Base-by-base conservation (phyloP, 768 basidiomycete genomes). In the Trametes punicea region DNA sequence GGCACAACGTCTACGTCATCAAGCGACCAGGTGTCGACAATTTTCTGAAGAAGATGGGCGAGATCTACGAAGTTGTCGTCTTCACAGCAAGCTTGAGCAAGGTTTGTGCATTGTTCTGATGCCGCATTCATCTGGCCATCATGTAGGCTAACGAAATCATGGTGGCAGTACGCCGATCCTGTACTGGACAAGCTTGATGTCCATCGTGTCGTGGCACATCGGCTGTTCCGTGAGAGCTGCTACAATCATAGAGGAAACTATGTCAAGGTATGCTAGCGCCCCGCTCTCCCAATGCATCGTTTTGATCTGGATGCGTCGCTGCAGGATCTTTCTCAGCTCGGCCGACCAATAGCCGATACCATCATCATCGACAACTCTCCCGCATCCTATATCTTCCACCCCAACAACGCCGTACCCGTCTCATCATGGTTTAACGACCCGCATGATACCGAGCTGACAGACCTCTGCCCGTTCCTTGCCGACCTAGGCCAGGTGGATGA, bases 341-440 rank as follows among this genome's bases (percentile, higher is more conserved):
- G 97, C 45, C 87, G 97, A 26, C 92, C 93, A 6, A 92, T 97
- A 63, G 80, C 84, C 44, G 93, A 96, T 67, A 93, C 88, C 58
- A 98, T 98, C 68, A 99, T 99, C 74, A 82, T 99, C 65, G 97
- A 98, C 75, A 99, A 98, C 71, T 98, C 96, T 25, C 97, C 97
- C 15, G 97, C 97, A 11, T 97, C 93, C 11, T 99, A 98, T 73
- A 96, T 98, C 57, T 99, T 99, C 81, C 96, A 99, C 69, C 94
- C 94, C 15, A 95, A 97, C 75, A 98, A 98, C 69, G 97, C 97
- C 34, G 96, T 98, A 4, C 97, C 97, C 11, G 95, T 99, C 58
- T 98, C 96, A 39, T 94, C 92, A 55, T 99, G 97, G 97, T 99
- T 99, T 77, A 98, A 98, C 71, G 94, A 94, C 73, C 95, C 95